A percentile compares a stretch with the other conserved stretches of the same genome.
Conservation (phyloP, 2,329 filamentous ascomycete species). For the Aspergillus sp. region DNA sequence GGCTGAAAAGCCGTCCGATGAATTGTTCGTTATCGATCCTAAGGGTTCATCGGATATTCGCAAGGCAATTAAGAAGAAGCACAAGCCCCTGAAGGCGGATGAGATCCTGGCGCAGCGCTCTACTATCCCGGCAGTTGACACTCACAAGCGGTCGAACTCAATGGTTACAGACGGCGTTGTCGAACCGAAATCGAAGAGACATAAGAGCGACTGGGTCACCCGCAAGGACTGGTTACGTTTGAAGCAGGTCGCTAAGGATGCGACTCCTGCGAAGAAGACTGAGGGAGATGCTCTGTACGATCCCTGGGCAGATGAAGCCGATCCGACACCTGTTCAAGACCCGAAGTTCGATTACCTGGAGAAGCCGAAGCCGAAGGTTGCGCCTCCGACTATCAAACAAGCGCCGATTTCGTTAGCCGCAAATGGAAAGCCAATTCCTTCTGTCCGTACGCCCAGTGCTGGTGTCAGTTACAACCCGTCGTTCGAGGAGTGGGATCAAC, state of each 20-base stretch:
- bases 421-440: constrained; percentile 69
- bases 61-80: constrained; percentile 57
- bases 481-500: constrained; percentile 76
- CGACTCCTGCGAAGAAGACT: constrained; percentile 41
- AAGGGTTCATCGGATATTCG: constrained; percentile 61
- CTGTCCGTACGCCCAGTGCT: constrained; percentile 70
- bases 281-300: constrained; percentile 61
- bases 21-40: constrained; percentile 80
- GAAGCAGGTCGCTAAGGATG: constrained; percentile 69
- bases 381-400: constrained; percentile 67
- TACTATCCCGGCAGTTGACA: constrained; percentile 68
- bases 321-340: constrained; percentile 39
- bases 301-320: constrained; percentile 60
- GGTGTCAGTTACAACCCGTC: constrained; percentile 90
- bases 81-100: constrained; percentile 79
- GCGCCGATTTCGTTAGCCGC: constrained; percentile 76
- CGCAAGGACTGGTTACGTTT: constrained; percentile 76
- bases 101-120: constrained; percentile 86
- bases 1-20: constrained; percentile 70
- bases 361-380: constrained; percentile 58
- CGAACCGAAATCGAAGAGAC: constrained; percentile 61
- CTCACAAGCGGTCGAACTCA: constrained; percentile 66
- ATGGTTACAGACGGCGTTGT: constrained; percentile 68
- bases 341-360: constrained; percentile 60
- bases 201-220: constrained; percentile 71